Evolutionary conservation across 2,329 filamentous ascomycete genomes (phyloP).

Genomic region (Acrocalymma vagum): DNA sequence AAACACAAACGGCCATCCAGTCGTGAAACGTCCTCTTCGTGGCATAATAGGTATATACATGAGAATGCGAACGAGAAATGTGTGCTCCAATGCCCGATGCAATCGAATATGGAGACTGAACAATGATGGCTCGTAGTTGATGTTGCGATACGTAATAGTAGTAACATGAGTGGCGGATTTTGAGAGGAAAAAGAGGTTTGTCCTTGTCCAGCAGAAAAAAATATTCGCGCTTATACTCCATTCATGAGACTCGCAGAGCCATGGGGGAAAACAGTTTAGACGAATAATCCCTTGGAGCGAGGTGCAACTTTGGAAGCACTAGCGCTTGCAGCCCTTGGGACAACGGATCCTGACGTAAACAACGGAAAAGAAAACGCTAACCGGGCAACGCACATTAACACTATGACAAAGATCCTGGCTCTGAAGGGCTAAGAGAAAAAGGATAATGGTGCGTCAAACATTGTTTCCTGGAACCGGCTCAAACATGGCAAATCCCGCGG

Average conservation of each 20-base stretch:
- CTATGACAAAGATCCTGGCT: slow-evolving; percentile 16
- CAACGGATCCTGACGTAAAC: neutral
- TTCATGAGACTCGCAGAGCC: slow-evolving; percentile 1
- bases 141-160: neutral
- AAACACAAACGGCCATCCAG: slow-evolving; percentile 41
- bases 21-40: slow-evolving; percentile 39
- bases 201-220: slow-evolving; percentile 7
- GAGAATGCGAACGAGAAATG: slow-evolving; percentile 25
- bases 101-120: slow-evolving; percentile 21
- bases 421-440: slow-evolving; percentile 16
- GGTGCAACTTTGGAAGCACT: slow-evolving; percentile 11
- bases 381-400: slow-evolving; percentile 26
- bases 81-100: slow-evolving; percentile 26
- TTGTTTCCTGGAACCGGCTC: slow-evolving; percentile 15
- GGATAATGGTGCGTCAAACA: slow-evolving; percentile 21
- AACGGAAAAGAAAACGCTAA: slow-evolving; percentile 16
- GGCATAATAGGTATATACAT: slow-evolving; percentile 46
- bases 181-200: neutral
- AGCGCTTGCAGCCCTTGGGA: slow-evolving; percentile 1
- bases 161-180: neutral
- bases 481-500: slow-evolving; percentile 20
- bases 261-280: neutral
- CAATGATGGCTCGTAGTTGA: slow-evolving; percentile 1
- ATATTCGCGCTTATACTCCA: slow-evolving; percentile 13
- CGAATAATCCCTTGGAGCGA: slow-evolving; percentile 1